Evolutionary conservation across 176 grass and related monocot species (phyloP).

Genomic region (Ananas comosus): DNA sequence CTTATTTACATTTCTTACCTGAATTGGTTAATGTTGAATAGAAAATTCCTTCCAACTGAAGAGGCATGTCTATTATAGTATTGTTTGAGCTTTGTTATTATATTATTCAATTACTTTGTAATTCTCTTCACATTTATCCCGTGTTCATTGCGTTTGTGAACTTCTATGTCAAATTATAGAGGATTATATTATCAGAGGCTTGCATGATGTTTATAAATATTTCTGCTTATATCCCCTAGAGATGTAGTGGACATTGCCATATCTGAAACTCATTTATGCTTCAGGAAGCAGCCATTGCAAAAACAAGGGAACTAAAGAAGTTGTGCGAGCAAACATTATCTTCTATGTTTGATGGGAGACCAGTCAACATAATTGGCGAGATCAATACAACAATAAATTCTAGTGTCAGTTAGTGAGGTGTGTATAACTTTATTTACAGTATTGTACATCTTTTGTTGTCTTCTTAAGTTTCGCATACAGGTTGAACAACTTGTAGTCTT

Average conservation of each 20-base stretch:
- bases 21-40: background rate
- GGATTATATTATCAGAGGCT: background rate
- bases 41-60: background rate
- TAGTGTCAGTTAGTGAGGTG: slow-evolving; percentile 37
- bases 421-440: slow-evolving; percentile 20
- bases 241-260: slow-evolving; percentile 6
- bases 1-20: slow-evolving; percentile 16
- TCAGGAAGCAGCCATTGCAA: slow-evolving; percentile 70
- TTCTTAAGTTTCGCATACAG: background rate
- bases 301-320: slow-evolving; percentile 79
- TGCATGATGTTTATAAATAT: slow-evolving; percentile 1
- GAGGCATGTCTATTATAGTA: background rate
- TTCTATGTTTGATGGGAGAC: slow-evolving; percentile 80
- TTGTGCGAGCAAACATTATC: slow-evolving; percentile 72
- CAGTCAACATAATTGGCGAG: slow-evolving; percentile 85
- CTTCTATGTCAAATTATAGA: background rate
- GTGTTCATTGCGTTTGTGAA: background rate
- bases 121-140: background rate
- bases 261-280: slow-evolving; percentile 19
- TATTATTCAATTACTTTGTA: background rate
- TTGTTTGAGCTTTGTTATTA: too few relatives aligned
- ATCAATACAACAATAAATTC: slow-evolving; percentile 70
- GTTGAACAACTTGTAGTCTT: background rate
- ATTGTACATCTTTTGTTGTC: background rate
- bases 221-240: slow-evolving; percentile 14